Evolutionary conservation across 495 filamentous ascomycete species (phyloP).

Genomic region (Bombardia bombarda): DNA sequence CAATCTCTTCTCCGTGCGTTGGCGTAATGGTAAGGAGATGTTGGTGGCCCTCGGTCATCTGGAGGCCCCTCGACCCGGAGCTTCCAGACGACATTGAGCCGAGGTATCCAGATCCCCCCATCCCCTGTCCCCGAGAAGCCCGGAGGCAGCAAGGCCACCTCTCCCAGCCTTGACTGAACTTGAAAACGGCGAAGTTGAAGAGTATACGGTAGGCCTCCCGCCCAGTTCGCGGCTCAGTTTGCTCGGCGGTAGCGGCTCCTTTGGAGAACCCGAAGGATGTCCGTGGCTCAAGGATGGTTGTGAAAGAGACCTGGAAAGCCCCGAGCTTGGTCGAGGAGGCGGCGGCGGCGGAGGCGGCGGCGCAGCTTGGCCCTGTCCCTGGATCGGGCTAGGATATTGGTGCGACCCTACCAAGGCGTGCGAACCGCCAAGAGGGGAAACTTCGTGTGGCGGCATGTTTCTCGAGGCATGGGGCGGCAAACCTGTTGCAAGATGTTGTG

Average conservation of each 20-base stretch:
- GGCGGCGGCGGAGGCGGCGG: slow-evolving; percentile 26
- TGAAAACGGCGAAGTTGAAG: slow-evolving; percentile 19
- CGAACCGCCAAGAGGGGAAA: slow-evolving; percentile 23
- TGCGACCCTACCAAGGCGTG: slow-evolving; percentile 24
- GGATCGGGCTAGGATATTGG: slow-evolving; percentile 20
- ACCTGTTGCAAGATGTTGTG: slow-evolving; percentile 33
- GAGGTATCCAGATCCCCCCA: slow-evolving; percentile 20
- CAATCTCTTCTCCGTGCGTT: slow-evolving; percentile 36
- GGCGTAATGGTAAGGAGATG: slow-evolving; percentile 33
- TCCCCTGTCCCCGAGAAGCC: slow-evolving; percentile 21
- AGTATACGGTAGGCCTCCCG: slow-evolving; percentile 13
- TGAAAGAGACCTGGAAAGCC: slow-evolving; percentile 29
- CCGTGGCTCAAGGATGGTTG: slow-evolving; percentile 29
- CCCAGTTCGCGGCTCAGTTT: slow-evolving; percentile 13
- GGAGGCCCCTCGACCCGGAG: slow-evolving; percentile 12
- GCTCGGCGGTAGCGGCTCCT: slow-evolving; percentile 16
- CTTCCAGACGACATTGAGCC: slow-evolving; percentile 10
- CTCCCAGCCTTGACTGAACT: slow-evolving; percentile 12
- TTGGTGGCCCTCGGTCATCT: slow-evolving; percentile 35
- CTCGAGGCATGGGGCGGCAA: slow-evolving; percentile 28
- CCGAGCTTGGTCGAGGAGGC: slow-evolving; percentile 22
- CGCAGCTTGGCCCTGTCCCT: slow-evolving; percentile 14
- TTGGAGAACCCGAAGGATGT: slow-evolving; percentile 13
- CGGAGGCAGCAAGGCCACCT: slow-evolving; percentile 12
- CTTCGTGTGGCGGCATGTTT: slow-evolving; percentile 14